A percentile compares a stretch with the other conserved stretches of the same genome.
phyloP scores from a whole-genome alignment of 2,329 filamentous ascomycete genomes.

The Myotisia sp. region DNA sequence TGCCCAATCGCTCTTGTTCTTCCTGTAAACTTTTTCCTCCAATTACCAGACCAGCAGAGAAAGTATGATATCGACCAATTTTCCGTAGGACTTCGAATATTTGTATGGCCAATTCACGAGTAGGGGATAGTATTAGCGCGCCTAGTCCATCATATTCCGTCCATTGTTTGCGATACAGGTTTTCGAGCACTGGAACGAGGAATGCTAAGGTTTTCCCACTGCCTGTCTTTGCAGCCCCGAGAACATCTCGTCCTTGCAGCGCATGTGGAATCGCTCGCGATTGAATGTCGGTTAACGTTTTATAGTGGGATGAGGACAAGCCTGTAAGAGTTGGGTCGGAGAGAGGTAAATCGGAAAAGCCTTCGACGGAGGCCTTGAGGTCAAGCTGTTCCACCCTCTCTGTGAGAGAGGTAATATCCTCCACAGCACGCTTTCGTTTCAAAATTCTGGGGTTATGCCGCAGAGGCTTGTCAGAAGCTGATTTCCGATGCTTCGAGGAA shows the following conservation, averaged over 20 bases:
- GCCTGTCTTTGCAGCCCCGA: conserved; percentile 89
- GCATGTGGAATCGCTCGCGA: conserved; percentile 74
- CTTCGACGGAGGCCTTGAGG: conserved; percentile 39
- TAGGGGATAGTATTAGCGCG: conserved; percentile 84
- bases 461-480: conserved; percentile 13
- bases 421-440: conserved; percentile 35
- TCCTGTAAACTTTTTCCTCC: conserved; percentile 84
- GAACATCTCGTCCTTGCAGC: conserved; percentile 71
- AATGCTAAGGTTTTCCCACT: conserved; percentile 94
- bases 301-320: conserved; percentile 75
- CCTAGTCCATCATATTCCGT: conserved; percentile 82
- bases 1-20: conserved; percentile 65
- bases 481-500: conserved; percentile 17
- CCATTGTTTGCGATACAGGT: conserved; percentile 77
- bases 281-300: conserved; percentile 82
- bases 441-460: conserved; percentile 19
- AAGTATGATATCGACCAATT: conserved; percentile 73
- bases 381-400: conserved; percentile 33
- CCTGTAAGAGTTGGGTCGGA: conserved; percentile 67
- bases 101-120: conserved; percentile 86
- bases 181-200: conserved; percentile 79
- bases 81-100: conserved; percentile 91
- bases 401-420: conserved; percentile 29
- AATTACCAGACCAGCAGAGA: conserved; percentile 86
- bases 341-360: conserved; percentile 73